Evolutionary conservation across 306 rosid genomes (phyloP), one percentile per base, ranked within the genome.

Genomic region (Vigna reflexopilosa): DNA sequence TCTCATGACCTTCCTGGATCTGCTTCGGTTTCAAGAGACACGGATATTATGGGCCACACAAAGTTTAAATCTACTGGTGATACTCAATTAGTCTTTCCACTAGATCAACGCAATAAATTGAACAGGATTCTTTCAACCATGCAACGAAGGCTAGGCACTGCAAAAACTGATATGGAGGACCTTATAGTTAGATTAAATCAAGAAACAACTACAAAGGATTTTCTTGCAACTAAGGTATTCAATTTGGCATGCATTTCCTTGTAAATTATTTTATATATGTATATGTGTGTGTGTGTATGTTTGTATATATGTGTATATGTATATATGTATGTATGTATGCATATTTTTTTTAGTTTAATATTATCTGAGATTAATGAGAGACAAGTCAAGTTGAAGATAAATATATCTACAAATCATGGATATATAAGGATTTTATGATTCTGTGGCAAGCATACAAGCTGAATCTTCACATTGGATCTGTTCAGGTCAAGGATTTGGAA

Each of bases 401-500:
- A 68, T 73, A 70, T 66, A 51, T 73, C 76, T 63, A 13, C 20
- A 63, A 57, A 50, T 30, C 45, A 24, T 47, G 65, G 52, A 56
- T 66, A 67, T 58, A 9, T 42, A 65, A 6, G 28, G 67, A 67
- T 74, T 56, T 56, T 57, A 63, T 59, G 76, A 79, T 70, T 82
- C 42, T 51, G 24, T 7, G 15, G 16, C 11, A 45, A 61, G 61
- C 59, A 67, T 59, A 44, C 26, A 22, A 70, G 56, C 72, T 74
- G 57, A 12, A 44, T 63, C 45, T 55, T 74, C 24, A 36, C 15
- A 70, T 69, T 81, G 84, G 63, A 83, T 81, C 58, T 88, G 72
- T 86, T 61, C 94, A 96, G 99, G 97, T 93, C 66, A 96, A 91
- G 90, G 98, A 96, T 91, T 89, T 96, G 88, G 99, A 96, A 85